These are phyloP conservation scores for Thermoascus crustaceus DNA, from an alignment of 2,329 filamentous ascomycete genomes.

Conservation along the genomic window DNA sequence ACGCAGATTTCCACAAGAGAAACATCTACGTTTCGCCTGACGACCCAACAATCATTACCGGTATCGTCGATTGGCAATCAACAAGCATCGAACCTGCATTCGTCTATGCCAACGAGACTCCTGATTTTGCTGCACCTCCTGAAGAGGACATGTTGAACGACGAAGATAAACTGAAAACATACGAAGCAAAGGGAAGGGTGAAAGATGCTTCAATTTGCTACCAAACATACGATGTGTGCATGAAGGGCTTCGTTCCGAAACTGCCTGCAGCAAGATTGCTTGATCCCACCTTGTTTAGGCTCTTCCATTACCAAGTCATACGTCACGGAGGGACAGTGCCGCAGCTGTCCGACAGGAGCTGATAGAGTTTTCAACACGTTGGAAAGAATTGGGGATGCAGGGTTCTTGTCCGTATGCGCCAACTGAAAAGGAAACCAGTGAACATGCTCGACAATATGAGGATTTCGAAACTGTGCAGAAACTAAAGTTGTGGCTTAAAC, in stretches of 20 bases:
- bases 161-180: too few species aligned
- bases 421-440: neutral
- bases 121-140: constrained; percentile 21
- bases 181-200: too few species aligned
- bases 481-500: constrained; percentile 20
- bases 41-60: constrained; percentile 22
- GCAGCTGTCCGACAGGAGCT: constrained; percentile 22
- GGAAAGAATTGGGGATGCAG: constrained; percentile 32
- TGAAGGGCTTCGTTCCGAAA: constrained; percentile 17
- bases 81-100: constrained; percentile 25
- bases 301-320: constrained; percentile 25
- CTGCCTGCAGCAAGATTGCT: constrained; percentile 18
- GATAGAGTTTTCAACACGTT: constrained; percentile 21
- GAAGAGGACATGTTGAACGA: too few species aligned
- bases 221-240: constrained; percentile 22
- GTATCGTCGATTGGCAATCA: constrained; percentile 28
- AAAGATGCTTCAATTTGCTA: constrained; percentile 21
- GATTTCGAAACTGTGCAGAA: constrained; percentile 22
- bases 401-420: constrained; percentile 22
- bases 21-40: constrained; percentile 26
- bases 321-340: constrained; percentile 21
- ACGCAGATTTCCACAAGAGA: constrained; percentile 25
- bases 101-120: constrained; percentile 18
- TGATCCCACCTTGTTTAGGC: constrained; percentile 20
- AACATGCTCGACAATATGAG: constrained; percentile 17